Evolutionary conservation across 2,329 filamentous ascomycete genomes (phyloP), one percentile per base, ranked within the genome.

Genomic region (Stemphylium lycopersici): DNA sequence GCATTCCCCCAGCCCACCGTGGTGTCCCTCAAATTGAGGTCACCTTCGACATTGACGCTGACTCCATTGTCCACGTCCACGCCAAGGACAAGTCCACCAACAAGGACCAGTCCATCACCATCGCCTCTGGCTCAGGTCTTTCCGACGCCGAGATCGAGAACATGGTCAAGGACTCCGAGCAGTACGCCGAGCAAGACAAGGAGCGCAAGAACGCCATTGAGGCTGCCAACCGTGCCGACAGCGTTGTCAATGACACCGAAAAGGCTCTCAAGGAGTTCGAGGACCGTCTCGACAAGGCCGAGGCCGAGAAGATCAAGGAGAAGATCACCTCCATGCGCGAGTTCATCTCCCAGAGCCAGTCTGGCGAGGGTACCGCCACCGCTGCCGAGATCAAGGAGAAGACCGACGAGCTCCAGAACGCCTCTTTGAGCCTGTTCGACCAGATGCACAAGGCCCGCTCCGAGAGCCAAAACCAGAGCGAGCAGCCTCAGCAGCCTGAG

Each of bases 71-170:
- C 70, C 93, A 97, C 83, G 93, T 98, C 62, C 90, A 95, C 78
- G 93, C 93, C 79, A 96, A 96, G 86, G 93, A 98, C 83, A 97
- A 98, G 89, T 93, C 92, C 69, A 98, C 93, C 81, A 91, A 91
- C 88, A 98, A 97, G 88, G 93, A 98, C 77, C 93, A 99, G 85
- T 97, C 93, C 60, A 98, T 99, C 82, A 98, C 93, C 77, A 96
- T 99, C 77, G 93, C 93, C 52, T 97, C 93, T 56, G 95, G 93
- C 78, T 98, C 93, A 63, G 93, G 95, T 87, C 90, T 98, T 54
- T 96, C 91, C 42, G 93, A 99, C 59, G 79, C 84, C 52, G 93
- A 99, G 84, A 99, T 99, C 66, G 86, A 97, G 83, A 88, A 87
- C 81, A 98, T 99, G 95, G 93, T 99, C 75, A 84, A 93, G 76